Evolutionary conservation across 345 rosid species (phyloP).

Genomic region (Camelina sativa): DNA sequence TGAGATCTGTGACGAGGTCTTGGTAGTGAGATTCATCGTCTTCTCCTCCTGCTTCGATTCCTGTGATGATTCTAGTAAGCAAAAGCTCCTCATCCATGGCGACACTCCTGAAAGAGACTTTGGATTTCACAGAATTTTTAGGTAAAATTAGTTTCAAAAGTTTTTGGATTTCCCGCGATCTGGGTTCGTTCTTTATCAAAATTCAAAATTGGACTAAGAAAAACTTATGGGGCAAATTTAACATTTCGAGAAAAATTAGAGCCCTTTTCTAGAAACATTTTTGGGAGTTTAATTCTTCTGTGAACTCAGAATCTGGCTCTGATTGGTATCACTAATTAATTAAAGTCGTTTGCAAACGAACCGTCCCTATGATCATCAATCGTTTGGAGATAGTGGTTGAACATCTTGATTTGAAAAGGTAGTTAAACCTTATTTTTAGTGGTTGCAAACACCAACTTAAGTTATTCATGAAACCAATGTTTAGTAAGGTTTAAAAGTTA

Average conservation of each 20-base stretch:
- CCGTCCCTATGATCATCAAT: too few species aligned
- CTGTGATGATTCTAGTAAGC: conserved; percentile 38
- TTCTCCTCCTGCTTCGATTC: conserved; percentile 41
- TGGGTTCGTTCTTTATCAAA: conserved; percentile 27
- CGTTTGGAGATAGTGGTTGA: too few species aligned
- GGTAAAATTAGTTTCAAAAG: conserved; percentile 14
- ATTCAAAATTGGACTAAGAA: conserved; percentile 23
- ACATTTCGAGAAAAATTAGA: not conserved
- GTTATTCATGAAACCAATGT: too few species aligned
- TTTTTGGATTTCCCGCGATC: conserved; percentile 45
- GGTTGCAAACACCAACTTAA: too few species aligned
- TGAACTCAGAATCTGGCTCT: too few species aligned
- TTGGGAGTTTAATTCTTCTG: too few species aligned
- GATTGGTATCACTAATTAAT: too few species aligned
- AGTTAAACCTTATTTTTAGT: too few species aligned
- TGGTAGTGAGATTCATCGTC: conserved; percentile 40
- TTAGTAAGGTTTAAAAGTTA: too few species aligned
- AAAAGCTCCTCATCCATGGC: conserved; percentile 45
- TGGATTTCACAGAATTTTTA: conserved; percentile 16
- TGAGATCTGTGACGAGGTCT: conserved; percentile 53
- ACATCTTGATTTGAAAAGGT: too few species aligned
- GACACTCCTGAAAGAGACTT: conserved; percentile 5
- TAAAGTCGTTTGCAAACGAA: too few species aligned
- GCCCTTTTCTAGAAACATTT: not conserved
- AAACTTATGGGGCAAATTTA: not conserved